Evolutionary conservation across 192 early-diverging fungal species (phyloP).

Genomic region (Coemansia sp.): DNA sequence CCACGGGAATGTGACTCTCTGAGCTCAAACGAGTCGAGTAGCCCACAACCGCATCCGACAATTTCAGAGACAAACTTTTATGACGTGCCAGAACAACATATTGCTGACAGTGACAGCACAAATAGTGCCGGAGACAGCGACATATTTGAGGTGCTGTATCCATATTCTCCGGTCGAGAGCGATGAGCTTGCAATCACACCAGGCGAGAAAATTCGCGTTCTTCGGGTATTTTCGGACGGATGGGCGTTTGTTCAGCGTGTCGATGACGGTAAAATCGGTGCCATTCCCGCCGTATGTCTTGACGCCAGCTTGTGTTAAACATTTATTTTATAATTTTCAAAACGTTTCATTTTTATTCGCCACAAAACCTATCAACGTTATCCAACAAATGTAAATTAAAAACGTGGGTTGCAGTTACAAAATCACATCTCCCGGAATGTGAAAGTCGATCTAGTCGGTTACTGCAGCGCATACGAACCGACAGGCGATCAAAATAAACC

Average conservation of each 20-base stretch:
- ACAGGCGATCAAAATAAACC: not conserved
- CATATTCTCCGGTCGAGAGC: constrained; percentile 26
- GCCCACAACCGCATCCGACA: not conserved
- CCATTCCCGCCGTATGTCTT: constrained; percentile 34
- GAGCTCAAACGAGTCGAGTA: not conserved
- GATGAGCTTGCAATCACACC: constrained; percentile 31
- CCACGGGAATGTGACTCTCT: not conserved
- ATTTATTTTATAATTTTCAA: not conserved
- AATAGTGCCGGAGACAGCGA: not conserved
- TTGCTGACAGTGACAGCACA: not conserved
- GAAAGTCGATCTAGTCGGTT: not conserved
- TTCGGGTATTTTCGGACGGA: constrained; percentile 34
- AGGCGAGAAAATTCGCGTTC: constrained; percentile 29
- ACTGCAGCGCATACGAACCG: not conserved
- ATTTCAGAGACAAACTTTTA: not conserved
- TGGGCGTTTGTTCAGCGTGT: constrained; percentile 33
- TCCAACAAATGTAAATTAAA: not conserved
- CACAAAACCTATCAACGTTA: not conserved
- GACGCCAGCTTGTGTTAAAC: constrained; percentile 2
- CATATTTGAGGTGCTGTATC: constrained; percentile 27
- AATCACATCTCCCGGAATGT: not conserved
- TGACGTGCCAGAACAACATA: not conserved
- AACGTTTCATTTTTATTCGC: not conserved
- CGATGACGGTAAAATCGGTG: constrained; percentile 22
- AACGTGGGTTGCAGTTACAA: not conserved